These are phyloP conservation scores for Candida tibetensis DNA, from an alignment of 805 yeast genomes.

Conservation along the genomic window DNA sequence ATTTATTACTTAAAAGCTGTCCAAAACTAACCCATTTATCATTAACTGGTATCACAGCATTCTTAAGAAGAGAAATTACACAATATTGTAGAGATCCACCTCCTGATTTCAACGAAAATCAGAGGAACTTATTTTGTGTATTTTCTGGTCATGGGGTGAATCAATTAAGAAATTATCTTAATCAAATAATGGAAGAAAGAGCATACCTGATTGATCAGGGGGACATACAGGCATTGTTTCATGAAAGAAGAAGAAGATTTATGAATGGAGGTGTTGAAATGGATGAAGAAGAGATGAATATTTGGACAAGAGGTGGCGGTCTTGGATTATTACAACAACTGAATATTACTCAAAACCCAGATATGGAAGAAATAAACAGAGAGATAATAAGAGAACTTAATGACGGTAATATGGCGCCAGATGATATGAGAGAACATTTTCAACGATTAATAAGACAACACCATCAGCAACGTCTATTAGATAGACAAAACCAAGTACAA, in stretches of 20 bases:
- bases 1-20: conserved; percentile 69
- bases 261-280: conserved; percentile 17
- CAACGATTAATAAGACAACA: conserved; percentile 26
- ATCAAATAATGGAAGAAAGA: conserved; percentile 38
- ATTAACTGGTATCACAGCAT: conserved; percentile 88
- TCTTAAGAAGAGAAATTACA: conserved; percentile 80
- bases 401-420: conserved; percentile 29
- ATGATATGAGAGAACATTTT: conserved; percentile 34
- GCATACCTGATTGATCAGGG: conserved; percentile 33
- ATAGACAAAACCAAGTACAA: conserved; percentile 9
- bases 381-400: conserved; percentile 31
- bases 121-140: conserved; percentile 84
- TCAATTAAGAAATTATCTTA: conserved; percentile 68
- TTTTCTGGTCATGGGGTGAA: conserved; percentile 88
- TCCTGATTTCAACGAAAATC: conserved; percentile 83
- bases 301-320: conserved; percentile 21
- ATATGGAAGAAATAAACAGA: conserved; percentile 25
- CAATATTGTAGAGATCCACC: conserved; percentile 91
- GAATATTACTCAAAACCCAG: conserved; percentile 14
- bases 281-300: conserved; percentile 23
- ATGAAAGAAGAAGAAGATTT: conserved; percentile 27
- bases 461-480: conserved; percentile 22
- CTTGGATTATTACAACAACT: conserved; percentile 10
- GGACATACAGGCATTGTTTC: conserved; percentile 27
- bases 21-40: conserved; percentile 87